Base-by-base conservation (phyloP, 2,329 filamentous ascomycete genomes). In the Fusarium duplospermum region DNA sequence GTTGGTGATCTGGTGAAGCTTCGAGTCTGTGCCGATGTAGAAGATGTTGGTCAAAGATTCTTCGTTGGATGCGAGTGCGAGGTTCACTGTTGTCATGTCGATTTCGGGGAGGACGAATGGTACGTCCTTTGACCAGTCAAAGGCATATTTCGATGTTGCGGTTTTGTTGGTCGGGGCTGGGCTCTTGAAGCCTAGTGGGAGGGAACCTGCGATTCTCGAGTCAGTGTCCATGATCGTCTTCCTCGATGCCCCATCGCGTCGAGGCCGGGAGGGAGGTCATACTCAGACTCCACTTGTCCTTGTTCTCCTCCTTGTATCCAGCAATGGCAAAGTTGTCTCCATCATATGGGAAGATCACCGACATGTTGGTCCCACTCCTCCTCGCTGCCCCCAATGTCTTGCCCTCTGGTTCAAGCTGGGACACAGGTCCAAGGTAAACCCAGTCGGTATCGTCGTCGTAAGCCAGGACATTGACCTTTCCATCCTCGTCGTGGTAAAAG, bases 361-460 rank as follows among this genome's bases (percentile, higher is more conserved):
- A 75, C 22, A 75, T 67, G 4, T 73, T 74, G 45, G 58, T 60
- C 4, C 62, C 73, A n/a, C 47, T 47, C 1, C 50, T 68, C 18
- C 73, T 70, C 4, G 70, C 33, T 4, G 67, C 54, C 2, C 61
- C 64, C 33, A 75, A 29, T 1, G 67, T n/a, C 70, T 47, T 66
- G 29, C 70, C 70, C 2, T 29, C 47, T 3, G 57, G 11, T 6
- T 57, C 57, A n/a, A 69, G 69, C 20, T 56, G 71, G 1, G 73
- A 75, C 2, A 75, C 64, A 0, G 73, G 73, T 1, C 73, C 73
- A 13, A 64, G 62, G 20, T 75, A 75, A 36, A 62, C 50, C 73
- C 73, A 75, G 22, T 75, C 73, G 7, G 73, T 75, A 38, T 75
- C 73, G n/a, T 75, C 73, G 29, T 75, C 73, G 45, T 75, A 75